These are phyloP conservation scores for Phytophthora europaea DNA, from an alignment of 352 stramenopile species.

Conservation along the genomic window DNA sequence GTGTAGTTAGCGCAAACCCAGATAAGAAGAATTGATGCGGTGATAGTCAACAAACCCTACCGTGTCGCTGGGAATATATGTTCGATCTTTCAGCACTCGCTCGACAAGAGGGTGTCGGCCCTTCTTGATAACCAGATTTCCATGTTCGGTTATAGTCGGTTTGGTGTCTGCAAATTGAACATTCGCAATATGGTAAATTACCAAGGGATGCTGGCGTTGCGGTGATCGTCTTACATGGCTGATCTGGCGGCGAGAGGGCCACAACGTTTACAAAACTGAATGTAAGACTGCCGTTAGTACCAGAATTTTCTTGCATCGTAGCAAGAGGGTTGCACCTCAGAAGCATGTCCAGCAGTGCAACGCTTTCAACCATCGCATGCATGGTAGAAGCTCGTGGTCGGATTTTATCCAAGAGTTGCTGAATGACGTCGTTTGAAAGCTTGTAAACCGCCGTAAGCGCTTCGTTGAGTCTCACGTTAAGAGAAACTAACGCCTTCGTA, in stretches of 20 bases:
- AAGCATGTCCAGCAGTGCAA: slow-evolving; percentile 94
- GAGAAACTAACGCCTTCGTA: slow-evolving; percentile 86
- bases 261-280: slow-evolving; percentile 91
- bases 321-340: slow-evolving; percentile 60
- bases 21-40: not conserved
- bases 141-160: slow-evolving; percentile 71
- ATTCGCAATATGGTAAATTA: slow-evolving; percentile 2
- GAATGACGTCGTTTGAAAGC: slow-evolving; percentile 89
- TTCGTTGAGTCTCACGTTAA: slow-evolving; percentile 88
- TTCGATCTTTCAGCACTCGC: slow-evolving; percentile 63
- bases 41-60: slow-evolving; percentile 39
- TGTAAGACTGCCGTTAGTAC: not conserved
- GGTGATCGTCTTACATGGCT: slow-evolving; percentile 62
- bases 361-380: slow-evolving; percentile 90
- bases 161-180: slow-evolving; percentile 57
- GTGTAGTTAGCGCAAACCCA: not conserved
- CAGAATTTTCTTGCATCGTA: not conserved
- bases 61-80: slow-evolving; percentile 90
- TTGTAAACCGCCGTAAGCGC: slow-evolving; percentile 89
- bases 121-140: slow-evolving; percentile 85
- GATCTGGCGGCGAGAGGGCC: slow-evolving; percentile 72
- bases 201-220: not conserved
- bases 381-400: slow-evolving; percentile 74
- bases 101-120: slow-evolving; percentile 86
- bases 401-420: slow-evolving; percentile 86